Evolutionary conservation across 2,329 filamentous ascomycete genomes (phyloP).

Genomic region (Fonsecaea multimorphosa): DNA sequence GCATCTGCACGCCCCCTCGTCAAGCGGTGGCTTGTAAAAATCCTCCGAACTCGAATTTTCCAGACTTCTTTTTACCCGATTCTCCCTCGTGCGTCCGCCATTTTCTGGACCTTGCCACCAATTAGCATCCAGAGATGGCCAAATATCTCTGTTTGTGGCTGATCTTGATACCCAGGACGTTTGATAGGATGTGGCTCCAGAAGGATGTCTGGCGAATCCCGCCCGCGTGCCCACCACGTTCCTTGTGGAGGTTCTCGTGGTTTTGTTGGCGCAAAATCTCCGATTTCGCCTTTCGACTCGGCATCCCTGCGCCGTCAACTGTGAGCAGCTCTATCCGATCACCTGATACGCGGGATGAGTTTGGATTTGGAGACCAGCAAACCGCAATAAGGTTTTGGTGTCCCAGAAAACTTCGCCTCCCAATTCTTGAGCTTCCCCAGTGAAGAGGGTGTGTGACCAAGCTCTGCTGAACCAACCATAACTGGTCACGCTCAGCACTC

Average conservation of each 20-base stretch:
- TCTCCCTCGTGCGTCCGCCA: conserved; percentile 12
- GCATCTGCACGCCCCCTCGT: not conserved
- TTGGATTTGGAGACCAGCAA: not conserved
- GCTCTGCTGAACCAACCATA: conserved; percentile 4
- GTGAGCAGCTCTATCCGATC: conserved; percentile 21
- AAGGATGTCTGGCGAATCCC: conserved; percentile 6
- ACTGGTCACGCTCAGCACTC: not conserved
- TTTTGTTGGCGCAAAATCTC: conserved; percentile 15
- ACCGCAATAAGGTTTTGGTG: not conserved
- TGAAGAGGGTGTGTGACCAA: not conserved
- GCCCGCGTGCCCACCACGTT: conserved; percentile 3
- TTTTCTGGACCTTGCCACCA: conserved; percentile 18
- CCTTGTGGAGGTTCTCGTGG: not conserved
- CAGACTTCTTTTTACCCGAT: conserved; percentile 21
- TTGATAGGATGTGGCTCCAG: conserved; percentile 23
- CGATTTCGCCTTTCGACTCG: conserved; percentile 5
- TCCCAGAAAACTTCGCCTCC: not conserved
- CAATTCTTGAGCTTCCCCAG: not conserved
- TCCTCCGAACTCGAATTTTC: conserved; percentile 19
- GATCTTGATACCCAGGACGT: conserved; percentile 24
- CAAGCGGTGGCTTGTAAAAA: conserved; percentile 16
- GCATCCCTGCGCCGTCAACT: not conserved
- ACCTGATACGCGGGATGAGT: conserved; percentile 20
- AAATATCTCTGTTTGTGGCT: conserved; percentile 21
- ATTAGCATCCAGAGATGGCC: conserved; percentile 11